Percentiles rank a stretch among this genome's conserved stretches.
Conservation (phyloP, 306 rosid species). For the Arachis hypogaea region DNA sequence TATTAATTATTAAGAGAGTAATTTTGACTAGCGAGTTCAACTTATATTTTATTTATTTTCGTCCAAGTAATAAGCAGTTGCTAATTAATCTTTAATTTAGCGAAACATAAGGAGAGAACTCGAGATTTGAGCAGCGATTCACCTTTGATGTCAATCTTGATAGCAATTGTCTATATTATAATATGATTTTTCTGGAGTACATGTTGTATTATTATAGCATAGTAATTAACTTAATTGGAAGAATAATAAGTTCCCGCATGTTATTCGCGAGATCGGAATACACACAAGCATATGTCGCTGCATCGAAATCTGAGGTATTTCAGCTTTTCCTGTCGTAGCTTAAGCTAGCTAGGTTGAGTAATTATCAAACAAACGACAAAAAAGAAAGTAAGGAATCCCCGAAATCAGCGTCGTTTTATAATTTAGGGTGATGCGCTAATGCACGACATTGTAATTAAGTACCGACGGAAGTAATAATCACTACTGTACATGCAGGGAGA, state of each 20-base stretch:
- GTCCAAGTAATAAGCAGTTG: too few species aligned
- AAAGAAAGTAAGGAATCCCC: conserved; percentile 67
- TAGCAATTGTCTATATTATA: neutral
- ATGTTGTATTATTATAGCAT: too few species aligned
- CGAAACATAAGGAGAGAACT: neutral
- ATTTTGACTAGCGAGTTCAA: too few species aligned
- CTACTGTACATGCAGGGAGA: neutral
- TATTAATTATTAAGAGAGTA: neutral
- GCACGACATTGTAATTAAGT: conserved; percentile 30
- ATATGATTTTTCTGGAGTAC: too few species aligned
- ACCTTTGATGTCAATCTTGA: neutral
- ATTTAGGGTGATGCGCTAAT: conserved; percentile 58
- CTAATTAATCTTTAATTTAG: neutral
- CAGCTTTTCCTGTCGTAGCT: conserved; percentile 25
- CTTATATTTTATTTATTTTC: too few species aligned
- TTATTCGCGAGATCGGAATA: conserved; percentile 50
- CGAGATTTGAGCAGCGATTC: conserved; percentile 34
- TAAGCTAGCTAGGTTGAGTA: conserved; percentile 44
- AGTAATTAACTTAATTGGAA: conserved; percentile 16
- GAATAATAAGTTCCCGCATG: conserved; percentile 49
- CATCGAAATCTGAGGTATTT: conserved; percentile 54
- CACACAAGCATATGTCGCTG: conserved; percentile 49
- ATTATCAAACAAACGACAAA: conserved; percentile 57
- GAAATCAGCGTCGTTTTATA: conserved; percentile 61
- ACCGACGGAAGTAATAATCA: neutral